Evolutionary conservation across 805 yeast species (phyloP).

Genomic region (Candida saitoana): DNA sequence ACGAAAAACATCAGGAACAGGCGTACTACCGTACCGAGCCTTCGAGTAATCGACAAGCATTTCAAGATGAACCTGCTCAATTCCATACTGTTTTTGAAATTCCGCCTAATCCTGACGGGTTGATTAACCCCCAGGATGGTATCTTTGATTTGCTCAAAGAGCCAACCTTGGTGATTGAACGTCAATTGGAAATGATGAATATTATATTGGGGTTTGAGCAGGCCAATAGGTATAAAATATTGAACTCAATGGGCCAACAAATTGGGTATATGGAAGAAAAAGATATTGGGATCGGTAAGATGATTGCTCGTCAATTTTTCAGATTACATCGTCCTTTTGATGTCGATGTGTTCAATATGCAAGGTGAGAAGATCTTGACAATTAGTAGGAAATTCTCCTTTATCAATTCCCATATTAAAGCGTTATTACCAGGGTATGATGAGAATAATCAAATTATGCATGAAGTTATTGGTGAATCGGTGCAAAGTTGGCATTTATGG

Average conservation of each 20-base stretch:
- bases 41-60: slow-evolving; percentile 19
- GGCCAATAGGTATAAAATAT: slow-evolving; percentile 71
- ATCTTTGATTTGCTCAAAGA: slow-evolving; percentile 61
- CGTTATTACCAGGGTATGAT: slow-evolving; percentile 54
- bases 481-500: slow-evolving; percentile 95
- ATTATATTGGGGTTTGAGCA: slow-evolving; percentile 88
- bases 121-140: slow-evolving; percentile 55
- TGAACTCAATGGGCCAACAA: slow-evolving; percentile 68
- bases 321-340: slow-evolving; percentile 82
- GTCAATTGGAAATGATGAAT: slow-evolving; percentile 86
- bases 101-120: slow-evolving; percentile 45
- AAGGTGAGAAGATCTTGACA: slow-evolving; percentile 57
- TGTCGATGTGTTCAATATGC: slow-evolving; percentile 64
- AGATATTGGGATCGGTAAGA: slow-evolving; percentile 64
- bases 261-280: slow-evolving; percentile 82
- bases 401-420: slow-evolving; percentile 83
- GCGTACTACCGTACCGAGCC: slow-evolving; percentile 26
- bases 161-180: slow-evolving; percentile 82
- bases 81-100: slow-evolving; percentile 28
- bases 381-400: slow-evolving; percentile 81
- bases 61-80: slow-evolving; percentile 23
- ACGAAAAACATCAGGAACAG: slow-evolving; percentile 7
- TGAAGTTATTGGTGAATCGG: slow-evolving; percentile 72
- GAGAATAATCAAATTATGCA: slow-evolving; percentile 31
- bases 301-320: slow-evolving; percentile 77